Evolutionary conservation across 768 basidiomycete species (phyloP).

Genomic region (Royoungia palumana): DNA sequence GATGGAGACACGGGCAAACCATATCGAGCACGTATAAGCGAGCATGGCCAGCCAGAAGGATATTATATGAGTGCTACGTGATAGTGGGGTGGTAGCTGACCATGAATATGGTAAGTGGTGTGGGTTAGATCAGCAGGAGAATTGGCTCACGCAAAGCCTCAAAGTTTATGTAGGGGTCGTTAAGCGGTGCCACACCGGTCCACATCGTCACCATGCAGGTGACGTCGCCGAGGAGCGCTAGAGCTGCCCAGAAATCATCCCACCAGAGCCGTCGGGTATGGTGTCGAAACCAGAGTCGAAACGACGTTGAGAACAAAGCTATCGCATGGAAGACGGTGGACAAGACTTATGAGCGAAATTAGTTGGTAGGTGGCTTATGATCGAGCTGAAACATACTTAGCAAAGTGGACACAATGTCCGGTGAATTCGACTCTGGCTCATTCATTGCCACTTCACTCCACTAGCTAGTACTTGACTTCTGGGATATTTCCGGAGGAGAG

Average conservation of each 20-base stretch:
- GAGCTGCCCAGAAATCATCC: slow-evolving; percentile 28
- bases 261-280: slow-evolving; percentile 25
- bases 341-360: slow-evolving; percentile 11
- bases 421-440: background rate
- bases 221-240: slow-evolving; percentile 10
- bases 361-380: background rate
- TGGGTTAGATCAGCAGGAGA: background rate
- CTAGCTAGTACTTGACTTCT: background rate
- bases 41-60: slow-evolving; percentile 22
- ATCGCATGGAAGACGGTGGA: slow-evolving; percentile 18
- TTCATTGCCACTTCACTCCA: slow-evolving; percentile 2
- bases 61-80: slow-evolving; percentile 15
- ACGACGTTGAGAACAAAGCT: slow-evolving; percentile 19
- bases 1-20: slow-evolving; percentile 29
- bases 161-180: slow-evolving; percentile 9
- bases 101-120: slow-evolving; percentile 19
- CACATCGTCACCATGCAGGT: slow-evolving; percentile 13
- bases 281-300: slow-evolving; percentile 27
- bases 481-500: background rate
- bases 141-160: slow-evolving; percentile 12
- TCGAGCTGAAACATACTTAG: slow-evolving; percentile 12
- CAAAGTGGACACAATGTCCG: slow-evolving; percentile 13
- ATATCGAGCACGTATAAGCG: slow-evolving; percentile 23
- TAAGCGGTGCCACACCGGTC: slow-evolving; percentile 26
- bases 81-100: slow-evolving; percentile 18